Evolutionary conservation across 352 stramenopile genomes (phyloP).

Genomic region (Globisporangium camurandrum): DNA sequence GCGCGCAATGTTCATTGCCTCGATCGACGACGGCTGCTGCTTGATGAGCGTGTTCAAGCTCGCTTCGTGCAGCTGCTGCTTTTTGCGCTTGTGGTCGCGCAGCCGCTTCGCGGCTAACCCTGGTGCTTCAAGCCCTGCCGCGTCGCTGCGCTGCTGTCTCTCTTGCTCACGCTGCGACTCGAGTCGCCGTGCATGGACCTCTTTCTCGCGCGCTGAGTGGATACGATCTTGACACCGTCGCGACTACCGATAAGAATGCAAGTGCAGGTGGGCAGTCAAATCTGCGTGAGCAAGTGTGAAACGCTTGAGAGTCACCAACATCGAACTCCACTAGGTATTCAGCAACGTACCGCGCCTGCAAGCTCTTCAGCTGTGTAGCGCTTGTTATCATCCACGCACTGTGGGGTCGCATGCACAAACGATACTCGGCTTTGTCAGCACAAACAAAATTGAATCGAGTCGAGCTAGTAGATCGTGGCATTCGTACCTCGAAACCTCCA

Average conservation of each 20-base stretch:
- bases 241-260: slow-evolving; percentile 19
- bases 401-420: no score
- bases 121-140: slow-evolving; percentile 22
- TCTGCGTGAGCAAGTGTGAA: no score
- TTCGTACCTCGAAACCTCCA: slow-evolving; percentile 3
- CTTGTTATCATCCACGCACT: no score
- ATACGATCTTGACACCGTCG: slow-evolving; percentile 46
- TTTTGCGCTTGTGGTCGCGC: slow-evolving; percentile 37
- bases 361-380: slow-evolving; percentile 14
- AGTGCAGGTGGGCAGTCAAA: neutral
- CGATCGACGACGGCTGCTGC: slow-evolving; percentile 66
- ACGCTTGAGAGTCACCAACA: no score
- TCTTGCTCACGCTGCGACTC: slow-evolving; percentile 25
- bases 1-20: slow-evolving; percentile 74
- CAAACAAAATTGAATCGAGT: neutral
- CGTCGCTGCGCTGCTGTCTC: slow-evolving; percentile 22
- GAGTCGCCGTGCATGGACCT: slow-evolving; percentile 15
- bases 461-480: slow-evolving; percentile 13
- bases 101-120: slow-evolving; percentile 36
- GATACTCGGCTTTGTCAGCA: neutral
- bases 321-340: neutral
- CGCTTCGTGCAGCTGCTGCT: slow-evolving; percentile 32
- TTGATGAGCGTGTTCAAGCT: slow-evolving; percentile 54
- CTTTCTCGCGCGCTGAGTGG: slow-evolving; percentile 28
- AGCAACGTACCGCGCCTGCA: slow-evolving; percentile 22